These are phyloP conservation scores for Boletus reticuloceps DNA, from an alignment of 768 basidiomycete genomes.

Conservation along the genomic window DNA sequence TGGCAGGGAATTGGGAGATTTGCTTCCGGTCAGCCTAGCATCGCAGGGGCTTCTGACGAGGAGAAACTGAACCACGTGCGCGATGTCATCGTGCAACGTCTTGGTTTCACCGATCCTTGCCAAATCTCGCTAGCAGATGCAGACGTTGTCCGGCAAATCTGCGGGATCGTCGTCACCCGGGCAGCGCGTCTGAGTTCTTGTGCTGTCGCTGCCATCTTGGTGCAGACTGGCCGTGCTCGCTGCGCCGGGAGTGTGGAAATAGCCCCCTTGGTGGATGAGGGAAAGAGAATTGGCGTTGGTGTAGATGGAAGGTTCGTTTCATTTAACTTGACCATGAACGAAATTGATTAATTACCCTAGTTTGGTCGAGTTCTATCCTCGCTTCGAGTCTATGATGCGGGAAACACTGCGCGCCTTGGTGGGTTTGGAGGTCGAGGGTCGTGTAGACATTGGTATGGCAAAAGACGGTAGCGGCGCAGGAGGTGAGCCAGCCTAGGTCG, in stretches of 20 bases:
- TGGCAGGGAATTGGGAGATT: conserved; percentile 51
- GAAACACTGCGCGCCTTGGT: conserved; percentile 73
- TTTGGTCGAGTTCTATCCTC: conserved; percentile 89
- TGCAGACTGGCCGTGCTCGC: conserved; percentile 73
- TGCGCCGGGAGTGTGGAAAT: conserved; percentile 37
- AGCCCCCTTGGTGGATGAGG: conserved; percentile 29
- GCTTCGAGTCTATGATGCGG: conserved; percentile 73
- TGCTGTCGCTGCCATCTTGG: conserved; percentile 80
- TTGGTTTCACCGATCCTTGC: conserved; percentile 51
- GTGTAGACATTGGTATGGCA: conserved; percentile 85
- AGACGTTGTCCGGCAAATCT: conserved; percentile 81
- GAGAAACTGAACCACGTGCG: conserved; percentile 54
- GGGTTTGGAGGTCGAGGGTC: conserved; percentile 75
- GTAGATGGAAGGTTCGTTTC: conserved; percentile 82
- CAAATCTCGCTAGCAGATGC: conserved; percentile 60
- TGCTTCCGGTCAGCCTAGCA: conserved; percentile 20
- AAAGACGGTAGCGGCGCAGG: conserved; percentile 98
- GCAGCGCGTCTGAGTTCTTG: conserved; percentile 83
- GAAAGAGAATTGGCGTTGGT: conserved; percentile 70
- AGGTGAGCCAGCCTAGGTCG: conserved; percentile 75
- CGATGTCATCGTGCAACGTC: conserved; percentile 55
- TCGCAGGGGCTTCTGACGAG: conserved; percentile 1
- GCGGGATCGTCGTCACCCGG: conserved; percentile 71
- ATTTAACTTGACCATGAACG: background rate
- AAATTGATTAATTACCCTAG: conserved; percentile 36